These are phyloP conservation scores for Lolium perenne DNA, from an alignment of 176 grass and related monocot species.

Conservation along the genomic window DNA sequence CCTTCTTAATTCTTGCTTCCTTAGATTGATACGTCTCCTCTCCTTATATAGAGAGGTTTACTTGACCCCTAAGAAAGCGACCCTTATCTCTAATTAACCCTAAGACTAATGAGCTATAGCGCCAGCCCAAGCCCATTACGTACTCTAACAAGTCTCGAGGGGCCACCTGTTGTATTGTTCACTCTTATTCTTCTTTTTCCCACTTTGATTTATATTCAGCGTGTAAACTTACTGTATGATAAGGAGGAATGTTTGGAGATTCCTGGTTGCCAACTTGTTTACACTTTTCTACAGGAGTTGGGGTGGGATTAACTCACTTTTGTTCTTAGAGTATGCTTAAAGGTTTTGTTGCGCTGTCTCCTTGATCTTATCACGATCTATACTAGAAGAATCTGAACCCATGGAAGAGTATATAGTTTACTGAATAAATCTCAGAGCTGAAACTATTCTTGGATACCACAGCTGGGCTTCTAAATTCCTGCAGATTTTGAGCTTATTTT, in stretches of 20 bases:
- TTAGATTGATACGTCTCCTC: no score
- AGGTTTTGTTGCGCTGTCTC: slow-evolving; percentile 13
- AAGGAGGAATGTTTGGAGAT: slow-evolving; percentile 28
- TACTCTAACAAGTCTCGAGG: neutral
- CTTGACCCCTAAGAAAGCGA: no score
- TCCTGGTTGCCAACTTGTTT: slow-evolving; percentile 38
- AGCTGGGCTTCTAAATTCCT: slow-evolving; percentile 21
- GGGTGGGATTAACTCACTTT: neutral
- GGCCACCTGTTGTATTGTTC: neutral
- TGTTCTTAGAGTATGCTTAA: neutral
- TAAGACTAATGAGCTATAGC: no score
- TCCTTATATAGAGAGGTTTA: no score
- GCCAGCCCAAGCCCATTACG: no score
- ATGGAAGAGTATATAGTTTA: slow-evolving; percentile 39
- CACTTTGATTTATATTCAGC: neutral
- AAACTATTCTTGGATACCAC: neutral
- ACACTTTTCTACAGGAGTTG: neutral
- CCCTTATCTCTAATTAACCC: no score
- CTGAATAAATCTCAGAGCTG: neutral
- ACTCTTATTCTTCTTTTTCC: neutral
- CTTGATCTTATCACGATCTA: neutral
- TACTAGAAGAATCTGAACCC: slow-evolving; percentile 33
- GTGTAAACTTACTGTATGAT: neutral
- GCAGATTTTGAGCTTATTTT: slow-evolving; percentile 28
- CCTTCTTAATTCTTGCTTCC: no score